Evolutionary conservation across 495 filamentous ascomycete genomes (phyloP), one percentile per base, ranked within the genome.

Genomic region (Melanomma pulvis-pyrius): DNA sequence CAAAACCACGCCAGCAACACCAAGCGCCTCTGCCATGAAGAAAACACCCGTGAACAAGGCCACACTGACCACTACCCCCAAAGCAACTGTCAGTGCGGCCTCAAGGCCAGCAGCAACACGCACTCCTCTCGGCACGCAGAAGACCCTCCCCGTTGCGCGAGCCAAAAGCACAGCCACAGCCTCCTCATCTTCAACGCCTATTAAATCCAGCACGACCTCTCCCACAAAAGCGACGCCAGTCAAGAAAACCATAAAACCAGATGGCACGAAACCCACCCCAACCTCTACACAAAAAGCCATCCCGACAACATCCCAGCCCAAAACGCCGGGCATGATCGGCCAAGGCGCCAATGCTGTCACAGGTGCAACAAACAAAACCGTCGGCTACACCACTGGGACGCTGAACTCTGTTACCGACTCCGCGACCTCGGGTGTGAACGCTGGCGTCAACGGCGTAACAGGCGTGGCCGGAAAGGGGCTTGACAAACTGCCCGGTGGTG

Each of bases 311-410:
- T 12, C 61, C 0, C 30, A 62, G n/a, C 32, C 59, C 24, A 67
- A 62, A 21, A 60, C 59, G 34, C 52, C 59, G 22, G 59, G 54
- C 50, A 39, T 63, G 32, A 44, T 69, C 61, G 53, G 51, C 22
- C 41, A 61, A 48, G 51, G 36, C 50, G 19, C 56, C 30, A 53
- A 54, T 48, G 62, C 61, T 13, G 51, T 54, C n/a, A 63, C 65
- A 3, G 65, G 69, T 28, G 50, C 65, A 1, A 56, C 57, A 0
- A 72, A 72, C 58, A 72, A 72, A 36, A 30, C 47, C 39, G 69
- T 69, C 32, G 56, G 58, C 15, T 24, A 41, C 28, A 59, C 65
- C n/a, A 66, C 65, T n/a, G 57, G 61, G 9, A 49, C 41, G 15
- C 15, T 72, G 28, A 69, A 65, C 60, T 58, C 39, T 25, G 60